Evolutionary conservation across 345 rosid species (phyloP), one percentile per base, ranked within the genome.

Genomic region (Gossypium sturtianum): DNA sequence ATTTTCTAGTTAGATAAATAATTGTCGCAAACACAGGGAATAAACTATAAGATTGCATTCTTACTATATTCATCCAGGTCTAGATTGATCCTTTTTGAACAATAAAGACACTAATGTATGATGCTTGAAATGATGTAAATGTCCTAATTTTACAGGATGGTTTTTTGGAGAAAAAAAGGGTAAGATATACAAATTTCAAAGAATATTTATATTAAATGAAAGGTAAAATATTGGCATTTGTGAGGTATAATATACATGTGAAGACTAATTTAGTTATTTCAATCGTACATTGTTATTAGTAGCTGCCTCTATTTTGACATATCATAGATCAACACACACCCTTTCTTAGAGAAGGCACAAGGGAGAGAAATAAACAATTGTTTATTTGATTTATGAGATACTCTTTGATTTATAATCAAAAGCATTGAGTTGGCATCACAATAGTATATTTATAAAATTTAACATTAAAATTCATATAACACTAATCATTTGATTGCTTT

Each of bases 311-410:
- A 29, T 34, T 34, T 59, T 41, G 54, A 74, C 74, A 67, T 38
- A 74, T 84, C 81, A 48, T 3, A 41, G 64, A 74, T 77, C 66
- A 52, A 68, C 54, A 65, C 64, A 79, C 83, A 56, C 74, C 88
- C 83, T 72, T 82, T 80, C 12, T 58, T 76, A 73, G 85, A 89
- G 86, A 78, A 70, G 48, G 41, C 41, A 34, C 41, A 34, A 44
- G 12, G 41, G 9, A 17, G 22, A 54, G 23, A 72, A 58, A 74
- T 74, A 72, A 25, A 68, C 7, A 12, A 13, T 0, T 23, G 48
- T 64, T 61, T 58, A 72, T 38, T 43, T 60, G 73, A 57, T 54
- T 72, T 56, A 6, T 13, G 11, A 71, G 73, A 69, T 66, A 56
- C 80, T 27, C 62, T 69, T 75, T 72, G 58, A 13, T 53, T 23